Base-by-base conservation (phyloP, 148 eudicot genomes). In the Vaccinium vitisidaea region DNA sequence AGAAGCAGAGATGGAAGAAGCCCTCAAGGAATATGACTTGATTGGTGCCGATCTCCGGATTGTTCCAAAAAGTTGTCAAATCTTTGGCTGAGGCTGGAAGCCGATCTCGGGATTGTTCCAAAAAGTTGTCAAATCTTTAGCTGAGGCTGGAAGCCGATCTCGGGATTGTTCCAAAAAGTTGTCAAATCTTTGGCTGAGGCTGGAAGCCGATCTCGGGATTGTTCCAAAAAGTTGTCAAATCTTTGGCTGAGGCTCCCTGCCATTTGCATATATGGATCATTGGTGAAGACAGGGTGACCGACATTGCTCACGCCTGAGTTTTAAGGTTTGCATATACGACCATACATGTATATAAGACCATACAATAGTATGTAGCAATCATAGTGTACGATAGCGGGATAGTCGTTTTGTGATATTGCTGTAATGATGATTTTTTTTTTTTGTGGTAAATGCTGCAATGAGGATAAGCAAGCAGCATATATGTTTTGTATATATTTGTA, bases 1-100 rank as follows among this genome's bases (percentile, higher is more conserved):
- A 77, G 98, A 92, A 94, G 92, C 91, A 54, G 98, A 97, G 82
- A 93, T 97, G 99, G 95, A 93, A 88, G 91, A 89, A 30, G 93
- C 93, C 53, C 58, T 97, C 14, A 89, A 87, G 83, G 92, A 91
- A 86, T 97, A 87, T 19, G 88, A 88, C 71, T 89, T 85, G 78
- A 89, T 93, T 25, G 93, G 94, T 6, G 59, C 87, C 13, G 96
- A 97, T 90, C 98, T 97, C 63, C 98, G 99, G 83, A 90, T 97
- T 65, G 77, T 91, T 55, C 93, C 94, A 6, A 87, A 77, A 82
- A 84, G 91, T 12, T 94, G 95, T 77, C 92, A 89, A 71, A 85
- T 87, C 88, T 58, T 83, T 90, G 54, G 93, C 92, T 23, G 87
- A 86, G 7, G 98, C 93, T 87, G n/a, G n/a, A n/a, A n/a, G 59